These are phyloP conservation scores for Starmerella stellata DNA, from an alignment of 805 yeast species.

Conservation along the genomic window DNA sequence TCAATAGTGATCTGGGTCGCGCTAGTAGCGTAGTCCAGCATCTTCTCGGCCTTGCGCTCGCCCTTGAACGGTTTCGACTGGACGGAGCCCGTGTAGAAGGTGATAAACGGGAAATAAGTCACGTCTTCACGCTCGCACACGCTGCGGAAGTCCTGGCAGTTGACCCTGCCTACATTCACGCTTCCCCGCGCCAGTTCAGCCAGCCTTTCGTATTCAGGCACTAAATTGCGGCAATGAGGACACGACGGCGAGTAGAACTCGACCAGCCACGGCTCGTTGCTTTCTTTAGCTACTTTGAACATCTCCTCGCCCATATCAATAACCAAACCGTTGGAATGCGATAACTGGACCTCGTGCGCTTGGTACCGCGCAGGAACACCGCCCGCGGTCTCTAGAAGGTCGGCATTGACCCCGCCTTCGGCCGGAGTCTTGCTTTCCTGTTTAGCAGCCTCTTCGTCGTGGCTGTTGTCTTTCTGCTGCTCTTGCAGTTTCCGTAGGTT, in stretches of 20 bases:
- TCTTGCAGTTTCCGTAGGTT: not conserved
- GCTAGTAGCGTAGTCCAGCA: slow-evolving; percentile 21
- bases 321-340: slow-evolving; percentile 22
- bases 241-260: slow-evolving; percentile 28
- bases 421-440: not conserved
- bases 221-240: slow-evolving; percentile 25
- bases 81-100: slow-evolving; percentile 11
- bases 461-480: not conserved
- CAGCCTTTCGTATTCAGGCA: slow-evolving; percentile 24
- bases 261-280: slow-evolving; percentile 26
- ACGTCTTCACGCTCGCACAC: slow-evolving; percentile 24
- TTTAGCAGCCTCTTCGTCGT: not conserved
- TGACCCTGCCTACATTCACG: slow-evolving; percentile 27
- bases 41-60: slow-evolving; percentile 21
- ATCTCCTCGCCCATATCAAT: slow-evolving; percentile 18
- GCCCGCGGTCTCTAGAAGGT: not conserved
- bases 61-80: slow-evolving; percentile 11
- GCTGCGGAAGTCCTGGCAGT: slow-evolving; percentile 23
- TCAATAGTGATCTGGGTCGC: slow-evolving; percentile 18
- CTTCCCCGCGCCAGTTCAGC: slow-evolving; percentile 21
- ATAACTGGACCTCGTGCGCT: not conserved
- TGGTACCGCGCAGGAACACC: not conserved
- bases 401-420: not conserved
- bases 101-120: slow-evolving; percentile 15
- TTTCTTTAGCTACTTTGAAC: slow-evolving; percentile 19